Evolutionary conservation across 2,329 filamentous ascomycete genomes (phyloP).

Genomic region (Davidsoniella virescens): DNA sequence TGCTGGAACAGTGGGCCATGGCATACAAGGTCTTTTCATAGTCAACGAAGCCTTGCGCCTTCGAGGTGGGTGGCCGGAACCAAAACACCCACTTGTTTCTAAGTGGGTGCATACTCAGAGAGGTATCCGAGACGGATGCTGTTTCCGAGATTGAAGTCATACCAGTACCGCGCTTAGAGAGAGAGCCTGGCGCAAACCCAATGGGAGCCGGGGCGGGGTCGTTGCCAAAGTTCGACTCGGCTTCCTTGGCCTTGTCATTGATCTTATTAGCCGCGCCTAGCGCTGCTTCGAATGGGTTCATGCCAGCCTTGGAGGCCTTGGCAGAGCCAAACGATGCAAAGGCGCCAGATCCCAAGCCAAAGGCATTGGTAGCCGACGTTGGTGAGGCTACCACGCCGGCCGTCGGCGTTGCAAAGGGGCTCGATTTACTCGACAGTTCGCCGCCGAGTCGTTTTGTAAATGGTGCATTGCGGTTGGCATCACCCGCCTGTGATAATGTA

Average conservation of each 20-base stretch:
- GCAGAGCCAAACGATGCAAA: constrained; percentile 68
- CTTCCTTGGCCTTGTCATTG: constrained; percentile 19
- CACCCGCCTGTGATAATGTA: constrained; percentile 26
- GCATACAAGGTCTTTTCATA: constrained; percentile 94
- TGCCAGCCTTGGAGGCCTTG: constrained; percentile 77
- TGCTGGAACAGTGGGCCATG: constrained; percentile 65
- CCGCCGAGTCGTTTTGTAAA: constrained; percentile 61
- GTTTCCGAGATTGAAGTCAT: constrained; percentile 23
- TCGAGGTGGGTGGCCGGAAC: constrained; percentile 92
- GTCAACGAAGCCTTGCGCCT: constrained; percentile 72
- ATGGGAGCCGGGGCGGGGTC: constrained; percentile 17
- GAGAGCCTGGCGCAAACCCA: constrained; percentile 28
- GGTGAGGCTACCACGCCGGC: constrained; percentile 56
- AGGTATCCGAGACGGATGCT: constrained; percentile 1
- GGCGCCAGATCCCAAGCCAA: constrained; percentile 84
- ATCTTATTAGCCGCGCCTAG: constrained; percentile 30
- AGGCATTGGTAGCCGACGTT: constrained; percentile 64
- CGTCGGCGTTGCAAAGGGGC: constrained; percentile 65
- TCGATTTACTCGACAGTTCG: constrained; percentile 54
- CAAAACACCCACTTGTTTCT: constrained; percentile 90
- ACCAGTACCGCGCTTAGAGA: constrained; percentile 21
- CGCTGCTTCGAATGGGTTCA: constrained; percentile 63
- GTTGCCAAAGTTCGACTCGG: constrained; percentile 16
- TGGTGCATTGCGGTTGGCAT: constrained; percentile 43
- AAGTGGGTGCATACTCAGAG: constrained; percentile 31